phyloP scores from a whole-genome alignment of 306 rosid genomes.

The Lithocarpus polystachyus region DNA sequence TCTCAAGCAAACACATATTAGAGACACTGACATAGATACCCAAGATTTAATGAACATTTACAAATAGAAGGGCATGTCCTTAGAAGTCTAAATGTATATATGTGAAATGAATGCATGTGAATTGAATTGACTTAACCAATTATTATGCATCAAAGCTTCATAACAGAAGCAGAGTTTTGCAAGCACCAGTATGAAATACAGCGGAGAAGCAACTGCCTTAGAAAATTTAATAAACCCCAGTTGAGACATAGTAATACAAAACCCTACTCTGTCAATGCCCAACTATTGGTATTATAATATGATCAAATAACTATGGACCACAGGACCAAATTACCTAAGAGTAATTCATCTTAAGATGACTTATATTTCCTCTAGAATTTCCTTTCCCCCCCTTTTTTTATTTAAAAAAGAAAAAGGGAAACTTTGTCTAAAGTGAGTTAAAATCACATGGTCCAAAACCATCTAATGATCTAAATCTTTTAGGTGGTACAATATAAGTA shows the following conservation, averaged over 20 bases:
- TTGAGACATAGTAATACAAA: neutral
- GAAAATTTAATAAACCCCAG: neutral
- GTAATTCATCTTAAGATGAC: neutral
- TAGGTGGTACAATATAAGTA: neutral
- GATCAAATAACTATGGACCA: neutral
- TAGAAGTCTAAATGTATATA: neutral
- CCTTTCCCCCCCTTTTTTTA: neutral
- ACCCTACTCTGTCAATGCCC: neutral
- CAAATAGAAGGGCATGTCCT: neutral
- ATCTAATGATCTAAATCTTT: neutral
- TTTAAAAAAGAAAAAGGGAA: neutral
- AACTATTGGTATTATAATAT: neutral
- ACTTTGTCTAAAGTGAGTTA: neutral
- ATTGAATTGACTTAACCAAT: conserved; percentile 10
- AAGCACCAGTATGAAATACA: neutral
- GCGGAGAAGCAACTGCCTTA: neutral
- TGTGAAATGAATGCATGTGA: neutral
- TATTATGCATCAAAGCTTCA: conserved; percentile 10
- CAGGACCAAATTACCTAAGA: neutral
- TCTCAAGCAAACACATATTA: neutral
- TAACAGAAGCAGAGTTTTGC: conserved; percentile 3
- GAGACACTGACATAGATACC: neutral
- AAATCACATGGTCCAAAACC: neutral
- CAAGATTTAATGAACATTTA: neutral
- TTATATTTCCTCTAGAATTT: neutral